Evolutionary conservation across 108 stramenopile genomes (phyloP), one percentile per base, ranked within the genome.

Genomic region (Chaetoceros tenuissimus): DNA sequence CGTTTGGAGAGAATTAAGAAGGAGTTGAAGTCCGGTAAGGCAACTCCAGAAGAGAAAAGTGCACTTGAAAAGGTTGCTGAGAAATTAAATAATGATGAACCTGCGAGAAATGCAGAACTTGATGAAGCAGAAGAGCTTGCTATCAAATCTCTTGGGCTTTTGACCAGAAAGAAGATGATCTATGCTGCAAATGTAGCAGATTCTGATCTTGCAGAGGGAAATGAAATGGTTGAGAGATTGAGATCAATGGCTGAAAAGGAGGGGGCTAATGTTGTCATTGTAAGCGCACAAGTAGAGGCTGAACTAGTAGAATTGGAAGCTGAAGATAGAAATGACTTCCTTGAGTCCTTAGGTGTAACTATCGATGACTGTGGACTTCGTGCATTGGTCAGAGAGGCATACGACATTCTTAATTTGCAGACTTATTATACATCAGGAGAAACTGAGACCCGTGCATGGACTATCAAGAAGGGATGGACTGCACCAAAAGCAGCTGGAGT

Each of bases 181-280:
- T 97, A 97, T 68, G 96, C 97, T 8, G 92, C 94, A 23, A 99
- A 98, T 73, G 97, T 98, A 24, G 97, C 94, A 23, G 99, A 99
- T 67, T 53, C 60, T 22, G 96, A 96, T 64, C 74, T 98, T 29
- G 96, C 96, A 1, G 62, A 46, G 2, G 95, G 96, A 23, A 98
- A 97, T 63, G 95, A 78, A 27, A 75, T 95, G 70, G 93, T 92
- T 5, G 67, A 87, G 3, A 69, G 53, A 49, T 71, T 98, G 13
- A 52, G 65, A 28, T 81, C 74, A 50, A 50, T 80, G n/a, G 95
- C 95, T 0, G 77, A 75, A 25, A 74, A 48, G 23, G 95, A 96
- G 63, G 95, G 94, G 24, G 92, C 92, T 16, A 73, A 79, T 27
- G 65, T 90, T 31, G 97, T 98, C 18, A 54, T 98, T 31, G 97